These are phyloP conservation scores for Leccinum huronense DNA, from an alignment of 1,284 basidiomycete species.

Conservation along the genomic window DNA sequence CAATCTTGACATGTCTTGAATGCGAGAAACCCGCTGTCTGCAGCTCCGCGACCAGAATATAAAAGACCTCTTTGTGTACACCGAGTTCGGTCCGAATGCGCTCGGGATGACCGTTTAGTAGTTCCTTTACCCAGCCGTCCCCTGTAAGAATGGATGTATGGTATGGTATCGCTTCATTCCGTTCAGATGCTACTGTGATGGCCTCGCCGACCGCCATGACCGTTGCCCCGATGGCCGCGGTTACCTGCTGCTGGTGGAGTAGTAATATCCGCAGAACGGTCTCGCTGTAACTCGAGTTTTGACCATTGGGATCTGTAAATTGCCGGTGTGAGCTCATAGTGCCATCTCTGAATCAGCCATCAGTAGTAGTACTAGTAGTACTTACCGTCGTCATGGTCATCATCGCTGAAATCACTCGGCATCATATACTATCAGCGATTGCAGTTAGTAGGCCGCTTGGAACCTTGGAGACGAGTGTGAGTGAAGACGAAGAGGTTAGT, in stretches of 20 bases:
- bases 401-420: too few relatives aligned
- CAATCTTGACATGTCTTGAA: constrained; percentile 7
- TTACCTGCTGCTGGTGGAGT: neutral
- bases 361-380: too few relatives aligned
- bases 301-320: neutral
- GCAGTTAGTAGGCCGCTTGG: too few relatives aligned
- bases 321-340: neutral
- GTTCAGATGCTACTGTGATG: neutral
- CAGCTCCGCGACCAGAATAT: neutral
- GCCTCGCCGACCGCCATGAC: neutral
- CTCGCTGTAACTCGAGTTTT: neutral
- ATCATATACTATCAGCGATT: too few relatives aligned
- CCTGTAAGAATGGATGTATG: constrained; percentile 22
- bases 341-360: too few relatives aligned
- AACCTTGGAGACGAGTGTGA: too few relatives aligned
- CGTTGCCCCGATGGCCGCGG: neutral
- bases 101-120: constrained; percentile 21
- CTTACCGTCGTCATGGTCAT: neutral
- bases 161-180: constrained; percentile 1
- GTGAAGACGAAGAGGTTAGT: too few relatives aligned
- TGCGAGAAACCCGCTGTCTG: neutral
- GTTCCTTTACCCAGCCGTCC: constrained; percentile 20
- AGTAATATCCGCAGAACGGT: neutral
- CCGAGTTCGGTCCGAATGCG: constrained; percentile 20
- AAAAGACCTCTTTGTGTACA: constrained; percentile 11